Evolutionary conservation across 495 filamentous ascomycete species (phyloP), one percentile per base, ranked within the genome.

Genomic region (Sordaria brevicollis): DNA sequence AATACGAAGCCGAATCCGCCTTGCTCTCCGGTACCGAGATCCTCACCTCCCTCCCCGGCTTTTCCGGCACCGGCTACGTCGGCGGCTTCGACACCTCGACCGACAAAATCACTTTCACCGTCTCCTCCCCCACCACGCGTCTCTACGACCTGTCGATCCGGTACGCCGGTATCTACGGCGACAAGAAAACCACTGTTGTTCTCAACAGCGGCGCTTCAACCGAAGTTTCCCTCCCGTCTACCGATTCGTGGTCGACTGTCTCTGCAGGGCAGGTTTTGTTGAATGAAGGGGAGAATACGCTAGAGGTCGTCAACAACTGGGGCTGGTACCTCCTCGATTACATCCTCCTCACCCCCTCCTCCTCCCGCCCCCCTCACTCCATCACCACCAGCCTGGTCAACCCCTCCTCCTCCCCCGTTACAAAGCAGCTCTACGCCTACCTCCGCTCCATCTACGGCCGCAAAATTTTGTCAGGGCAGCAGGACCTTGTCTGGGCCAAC

Each of bases 381-480:
- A 79, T 84, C 70, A 79, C 72, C 13, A 37, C 75, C 3, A 29
- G 70, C 0, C 76, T 76, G 21, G 71, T 75, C 70, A 81, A 82
- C 70, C 54, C 75, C 5, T 68, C 73, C 19, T 73, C 80, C n/a
- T 35, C 69, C n/a, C 38, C 69, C 17, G 41, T 68, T 21, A 71
- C 81, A 1, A 73, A 70, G 25, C 70, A 73, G 2, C 74, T 82
- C 2, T 81, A 81, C 71, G 35, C 34, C 36, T 82, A 79, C 65
- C 76, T 82, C 38, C 73, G 71, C 15, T 78, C 78, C 65, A 82
- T 83, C 69, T 84, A 84, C 68, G 82, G 82, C 21, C 80, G 78
- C 39, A 76, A 82, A 25, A 83, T 81, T 35, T 77, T 84, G n/a
- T 83, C 83, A 0, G 83, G 83, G 17, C 83, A 85, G 69, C 81